Evolutionary conservation across 2,329 filamentous ascomycete species (phyloP), one percentile per base, ranked within the genome.

Genomic region (Aspergillus eucalypticola): DNA sequence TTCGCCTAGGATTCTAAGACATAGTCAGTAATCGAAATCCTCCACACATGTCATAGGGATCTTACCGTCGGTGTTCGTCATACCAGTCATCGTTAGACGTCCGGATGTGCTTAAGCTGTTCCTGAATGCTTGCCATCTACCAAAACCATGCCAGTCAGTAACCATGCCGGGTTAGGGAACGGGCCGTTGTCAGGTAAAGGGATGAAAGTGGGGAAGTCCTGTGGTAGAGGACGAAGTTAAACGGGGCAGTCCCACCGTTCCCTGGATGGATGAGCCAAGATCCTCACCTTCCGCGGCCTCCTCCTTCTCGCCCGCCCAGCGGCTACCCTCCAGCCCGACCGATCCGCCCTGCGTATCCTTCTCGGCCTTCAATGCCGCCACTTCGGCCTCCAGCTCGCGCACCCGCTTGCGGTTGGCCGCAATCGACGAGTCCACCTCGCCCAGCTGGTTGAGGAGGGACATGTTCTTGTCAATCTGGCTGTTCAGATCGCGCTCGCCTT

Each of bases 111-210:
- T 77, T 76, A 76, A 80, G 72, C 72, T 81, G 73, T 67, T 81
- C 72, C 75, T 76, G 71, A 63, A 79, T 79, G 72, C 79, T 80
- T 59, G 79, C 79, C 75, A 81, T 77, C 75, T 81, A 71, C 62
- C 64, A 65, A 63, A 62, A 63, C 58, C 66, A 35, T 35, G 41
- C 39, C 32, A 48, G 55, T 66, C 44, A 66, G 64, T 59, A 61
- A 25, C 44, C 60, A 59, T 50, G 54, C 38, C 42, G 44, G 50
- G 21, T 38, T 13, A 46, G 61, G 64, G 65, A 68, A 68, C 59
- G 65, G 61, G 65, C 60, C 60, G 64, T 48, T 35, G 60, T 74
- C 67, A 71, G 61, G 64, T 66, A 62, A 71, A 73, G 57, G 68
- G 69, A 64, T 70, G 68, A 62, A 70, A 73, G 64, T 65, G 58